A percentile compares a stretch with the other conserved stretches of the same genome.
Conservation (phyloP, 331 rosid species). For the Malus hybrid region DNA sequence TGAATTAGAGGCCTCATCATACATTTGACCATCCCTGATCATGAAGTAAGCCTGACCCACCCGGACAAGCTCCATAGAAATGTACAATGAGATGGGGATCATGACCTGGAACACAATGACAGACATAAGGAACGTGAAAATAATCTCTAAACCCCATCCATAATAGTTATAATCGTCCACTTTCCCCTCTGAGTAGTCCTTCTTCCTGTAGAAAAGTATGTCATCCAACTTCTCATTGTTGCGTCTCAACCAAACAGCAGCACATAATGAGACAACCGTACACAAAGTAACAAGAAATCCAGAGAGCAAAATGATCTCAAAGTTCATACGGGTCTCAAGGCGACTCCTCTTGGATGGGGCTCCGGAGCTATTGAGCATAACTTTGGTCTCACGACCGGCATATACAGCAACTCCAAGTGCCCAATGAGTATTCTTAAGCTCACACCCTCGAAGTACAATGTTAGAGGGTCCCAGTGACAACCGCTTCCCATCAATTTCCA, state of each 20-base stretch:
- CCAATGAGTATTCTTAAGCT: conserved; percentile 79
- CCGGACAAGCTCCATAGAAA: conserved; percentile 95
- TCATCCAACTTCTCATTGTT: conserved; percentile 39
- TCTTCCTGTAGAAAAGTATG: conserved; percentile 63
- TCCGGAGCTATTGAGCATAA: conserved; percentile 85
- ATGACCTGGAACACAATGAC: conserved; percentile 87
- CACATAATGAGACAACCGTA: conserved; percentile 56
- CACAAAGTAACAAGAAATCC: conserved; percentile 65
- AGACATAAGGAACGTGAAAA: conserved; percentile 88
- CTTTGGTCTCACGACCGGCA: conserved; percentile 86
- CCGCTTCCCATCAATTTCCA: conserved; percentile 71
- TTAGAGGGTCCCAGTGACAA: conserved; percentile 91
- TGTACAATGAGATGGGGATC: conserved; percentile 93
- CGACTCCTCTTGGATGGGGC: conserved; percentile 95
- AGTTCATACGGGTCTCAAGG: conserved; percentile 86
- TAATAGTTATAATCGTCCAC: conserved; percentile 42
- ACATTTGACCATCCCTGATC: conserved; percentile 67
- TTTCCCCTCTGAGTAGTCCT: conserved; percentile 22
- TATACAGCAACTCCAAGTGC: conserved; percentile 82
- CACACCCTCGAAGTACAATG: conserved; percentile 84
- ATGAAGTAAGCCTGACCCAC: conserved; percentile 93
- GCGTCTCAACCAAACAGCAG: conserved; percentile 67
- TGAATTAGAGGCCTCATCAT: conserved; percentile 67
- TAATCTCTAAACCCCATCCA: conserved; percentile 63
- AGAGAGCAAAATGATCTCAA: conserved; percentile 73